phyloP scores from a whole-genome alignment of 2,329 filamentous ascomycete genomes.

The Ascochyta rabiei region DNA sequence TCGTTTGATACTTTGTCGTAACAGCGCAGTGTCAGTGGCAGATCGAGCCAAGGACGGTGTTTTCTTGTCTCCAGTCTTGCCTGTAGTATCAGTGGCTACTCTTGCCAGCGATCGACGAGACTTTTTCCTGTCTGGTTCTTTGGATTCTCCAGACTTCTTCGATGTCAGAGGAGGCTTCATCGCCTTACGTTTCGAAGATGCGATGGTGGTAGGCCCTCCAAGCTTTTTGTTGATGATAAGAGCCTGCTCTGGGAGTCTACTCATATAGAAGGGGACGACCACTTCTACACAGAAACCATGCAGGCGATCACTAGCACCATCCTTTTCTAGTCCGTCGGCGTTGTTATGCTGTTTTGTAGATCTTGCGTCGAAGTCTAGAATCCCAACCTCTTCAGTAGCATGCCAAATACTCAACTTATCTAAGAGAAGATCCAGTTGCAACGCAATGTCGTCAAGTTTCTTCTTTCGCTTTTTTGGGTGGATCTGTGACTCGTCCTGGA shows the following conservation, averaged over 20 bases:
- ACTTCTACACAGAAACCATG: constrained; percentile 81
- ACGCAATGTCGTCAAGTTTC: constrained; percentile 69
- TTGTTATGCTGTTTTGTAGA: constrained; percentile 30
- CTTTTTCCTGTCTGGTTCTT: constrained; percentile 49
- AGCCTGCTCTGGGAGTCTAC: constrained; percentile 74
- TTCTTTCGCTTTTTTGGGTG: constrained; percentile 54
- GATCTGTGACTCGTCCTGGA: constrained; percentile 17
- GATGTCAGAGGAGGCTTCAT: constrained; percentile 47
- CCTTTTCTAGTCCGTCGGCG: constrained; percentile 28
- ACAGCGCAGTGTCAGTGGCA: constrained; percentile 64
- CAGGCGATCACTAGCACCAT: constrained; percentile 63
- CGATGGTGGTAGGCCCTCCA: constrained; percentile 70
- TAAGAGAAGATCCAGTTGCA: constrained; percentile 73
- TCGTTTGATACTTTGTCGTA: constrained; percentile 66
- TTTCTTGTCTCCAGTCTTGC: constrained; percentile 59
- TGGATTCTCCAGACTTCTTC: constrained; percentile 48
- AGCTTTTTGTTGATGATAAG: constrained; percentile 75
- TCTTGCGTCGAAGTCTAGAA: constrained; percentile 42
- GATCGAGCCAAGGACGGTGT: constrained; percentile 70
- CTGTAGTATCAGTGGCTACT: constrained; percentile 63
- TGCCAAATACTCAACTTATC: constrained; percentile 86
- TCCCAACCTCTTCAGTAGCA: constrained; percentile 68
- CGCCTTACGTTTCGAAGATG: constrained; percentile 59
- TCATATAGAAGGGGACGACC: constrained; percentile 80
- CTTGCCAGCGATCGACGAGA: constrained; percentile 63